Base-by-base conservation (phyloP, 192 early-diverging fungal species). In the Backusella liffmaniae region DNA sequence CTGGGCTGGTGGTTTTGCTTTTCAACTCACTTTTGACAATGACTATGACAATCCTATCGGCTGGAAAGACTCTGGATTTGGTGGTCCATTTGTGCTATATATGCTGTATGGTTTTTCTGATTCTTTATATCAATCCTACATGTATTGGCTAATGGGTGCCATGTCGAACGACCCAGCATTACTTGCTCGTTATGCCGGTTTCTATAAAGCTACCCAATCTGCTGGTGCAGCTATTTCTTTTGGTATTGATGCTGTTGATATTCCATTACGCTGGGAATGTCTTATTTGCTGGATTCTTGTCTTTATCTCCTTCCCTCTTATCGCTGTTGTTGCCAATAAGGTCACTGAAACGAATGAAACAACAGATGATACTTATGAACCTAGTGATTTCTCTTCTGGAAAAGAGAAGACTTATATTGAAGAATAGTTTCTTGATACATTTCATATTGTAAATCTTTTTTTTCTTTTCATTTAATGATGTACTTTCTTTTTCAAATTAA, bases 131-230 rank as follows among this genome's bases (percentile, higher is more conserved):
- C 95, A 96, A 82, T 84, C 87, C 35, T 89, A 89, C 53, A 82
- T 74, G 35, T 82, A 82, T 56, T 82, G 80, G 80, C 35, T 82
- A 23, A 82, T 82, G 80, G 76, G 76, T 39, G 76, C 76, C 44
- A 77, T 82, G 74, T 74, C 76, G 9, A 82, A 82, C 29, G 75
- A 95, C 73, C 86, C 88, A 68, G 85, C 86, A 67, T 80, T 88
- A 65, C 83, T 92, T 32, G 86, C 93, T 42, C 88, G 90, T 42
- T 94, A 92, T 72, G 87, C 91, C 21, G 95, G 95, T 0, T 95
- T 92, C 80, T 96, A 96, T 88, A 96, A 96, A 85, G 92, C 91
- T 65, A 87, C 93, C 51, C 94, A 95, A 86, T 92, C 90, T 70
- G 88, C 90, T 65, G 93, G 93, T 30, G 91, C 87, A 46, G 93